phyloP scores from a whole-genome alignment of 2,329 filamentous ascomycete genomes.

The Diaporthe australafricana region DNA sequence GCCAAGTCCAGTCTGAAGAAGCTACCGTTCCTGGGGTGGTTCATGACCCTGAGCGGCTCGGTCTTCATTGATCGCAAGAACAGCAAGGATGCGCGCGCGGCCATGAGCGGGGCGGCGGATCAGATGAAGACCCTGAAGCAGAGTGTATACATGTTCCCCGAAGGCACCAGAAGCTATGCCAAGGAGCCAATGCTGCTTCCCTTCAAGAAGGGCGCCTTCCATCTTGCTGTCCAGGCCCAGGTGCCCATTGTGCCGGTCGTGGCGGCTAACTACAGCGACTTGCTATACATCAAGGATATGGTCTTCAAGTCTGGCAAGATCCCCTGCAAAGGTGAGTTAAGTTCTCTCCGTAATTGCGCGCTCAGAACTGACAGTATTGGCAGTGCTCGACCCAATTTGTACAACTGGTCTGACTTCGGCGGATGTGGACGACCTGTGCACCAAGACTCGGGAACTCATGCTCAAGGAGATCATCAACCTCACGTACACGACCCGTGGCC shows the following conservation, averaged over 20 bases:
- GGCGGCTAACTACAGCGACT: conserved; percentile 81
- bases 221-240: conserved; percentile 92
- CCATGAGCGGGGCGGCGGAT: conserved; percentile 84
- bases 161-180: conserved; percentile 92
- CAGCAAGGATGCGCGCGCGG: conserved; percentile 81
- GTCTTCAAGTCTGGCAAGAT: conserved; percentile 77
- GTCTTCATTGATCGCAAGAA: conserved; percentile 97
- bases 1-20: conserved; percentile 87
- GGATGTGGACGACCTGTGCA: conserved; percentile 81
- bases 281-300: conserved; percentile 73
- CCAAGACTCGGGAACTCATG: conserved; percentile 80
- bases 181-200: conserved; percentile 84
- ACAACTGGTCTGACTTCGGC: conserved; percentile 78
- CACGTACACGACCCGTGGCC: conserved; percentile 62
- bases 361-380: background rate
- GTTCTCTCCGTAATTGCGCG: background rate
- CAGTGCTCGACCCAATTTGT: conserved; percentile 83
- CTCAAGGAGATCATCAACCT: conserved; percentile 71
- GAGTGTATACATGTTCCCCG: conserved; percentile 88
- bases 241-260: conserved; percentile 92
- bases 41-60: conserved; percentile 87
- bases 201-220: conserved; percentile 99
- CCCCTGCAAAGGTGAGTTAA: conserved; percentile 75
- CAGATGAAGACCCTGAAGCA: conserved; percentile 81
- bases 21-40: conserved; percentile 91